Base-by-base conservation (phyloP, 2,329 filamentous ascomycete genomes). In the Aspergillus alliaceus region DNA sequence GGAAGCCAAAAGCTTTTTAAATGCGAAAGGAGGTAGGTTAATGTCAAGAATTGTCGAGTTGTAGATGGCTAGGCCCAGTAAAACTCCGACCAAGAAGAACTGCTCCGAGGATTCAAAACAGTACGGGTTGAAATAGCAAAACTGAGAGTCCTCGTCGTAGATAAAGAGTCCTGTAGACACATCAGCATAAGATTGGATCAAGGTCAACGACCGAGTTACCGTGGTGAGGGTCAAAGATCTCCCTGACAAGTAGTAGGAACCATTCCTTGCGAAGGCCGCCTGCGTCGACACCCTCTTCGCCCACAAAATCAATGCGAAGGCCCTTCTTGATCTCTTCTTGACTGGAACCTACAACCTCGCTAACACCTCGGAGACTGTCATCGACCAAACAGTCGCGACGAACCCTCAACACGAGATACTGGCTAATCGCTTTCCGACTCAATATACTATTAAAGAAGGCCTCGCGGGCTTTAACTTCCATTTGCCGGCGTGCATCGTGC, bases 1-100 rank as follows among this genome's bases (percentile, higher is more conserved):
- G 8, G 90, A 86, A 3, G 90, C 86, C 39, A 96, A 81, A 20
- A 97, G 82, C 72, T 96, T 96, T 63, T 91, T 87, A 70, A 96
- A 97, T 1, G 90, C 88, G 71, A 96, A 96, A 0, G 92, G 90
- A 1, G 93, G 93, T 20, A 97, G 82, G 2, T 91, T 90, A 49
- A 96, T 84, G 69, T 96, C 93, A 18, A 97, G 80, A 64, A 96
- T 96, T 0, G 91, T 96, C 2, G 91, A 96, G 73, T 97, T 96
- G 77, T 96, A 96, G 59, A 97, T 96, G 14, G 93, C 93, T 57
- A 97, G 80, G 0, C 93, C 93, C 54, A 97, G 82, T 7, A 96
- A 82, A 12, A 95, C 90, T 1, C 93, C 93, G 27, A 97, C 90
- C 22, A 96, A 82, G 70, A 95, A 96, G 74, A 90, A 97, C 64